Base-by-base conservation (phyloP, 2,329 filamentous ascomycete species). In the Arthrobotrys entomopaga region DNA sequence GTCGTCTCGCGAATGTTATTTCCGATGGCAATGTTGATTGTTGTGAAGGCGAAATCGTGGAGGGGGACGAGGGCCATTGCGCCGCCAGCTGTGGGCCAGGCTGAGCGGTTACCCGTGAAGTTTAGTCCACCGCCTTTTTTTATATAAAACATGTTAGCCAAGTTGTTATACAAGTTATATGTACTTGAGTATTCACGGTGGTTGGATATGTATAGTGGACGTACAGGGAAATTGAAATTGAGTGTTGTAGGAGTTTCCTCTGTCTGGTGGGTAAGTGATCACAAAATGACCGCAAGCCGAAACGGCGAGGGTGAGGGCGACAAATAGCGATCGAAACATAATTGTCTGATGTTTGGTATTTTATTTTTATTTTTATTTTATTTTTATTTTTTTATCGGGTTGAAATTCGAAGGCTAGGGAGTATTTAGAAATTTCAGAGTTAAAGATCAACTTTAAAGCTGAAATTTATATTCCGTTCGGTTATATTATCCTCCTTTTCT, bases 271-370 rank as follows among this genome's bases (percentile, higher is more conserved):
- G 76, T 84, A 87, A 40, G 82, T 79, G 80, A 89, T 82, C 2
- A 82, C 79, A 82, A 87, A 88, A 79, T 89, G 87, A 15, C 86
- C 86, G 46, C 84, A 81, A 16, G 82, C 81, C 52, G 85, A 38
- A 26, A 63, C 42, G 29, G 70, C 70, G 4, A 60, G 60, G 16
- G 63, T 29, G 52, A 66, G 15, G 42, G 63, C 42, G 52, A 66
- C 7, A 42, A 67, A 43, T 29, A 74, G 70, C 34, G 70, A 74
- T 16, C 42, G 63, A 10, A 74, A 58, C 70, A 74, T 73, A 16
- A 50, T n/a, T n/a, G n/a, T n/a, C n/a, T n/a, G n/a, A n/a, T n/a
- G n/a, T n/a, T n/a, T 72, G 60, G 29, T 5, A 26, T 26, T 43
- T 34, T 34, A 16, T 19, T 19, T 34, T 43, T 65, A 20, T 19